Evolutionary conservation across 2,329 filamentous ascomycete genomes (phyloP).

Genomic region (Amauroascus niger): DNA sequence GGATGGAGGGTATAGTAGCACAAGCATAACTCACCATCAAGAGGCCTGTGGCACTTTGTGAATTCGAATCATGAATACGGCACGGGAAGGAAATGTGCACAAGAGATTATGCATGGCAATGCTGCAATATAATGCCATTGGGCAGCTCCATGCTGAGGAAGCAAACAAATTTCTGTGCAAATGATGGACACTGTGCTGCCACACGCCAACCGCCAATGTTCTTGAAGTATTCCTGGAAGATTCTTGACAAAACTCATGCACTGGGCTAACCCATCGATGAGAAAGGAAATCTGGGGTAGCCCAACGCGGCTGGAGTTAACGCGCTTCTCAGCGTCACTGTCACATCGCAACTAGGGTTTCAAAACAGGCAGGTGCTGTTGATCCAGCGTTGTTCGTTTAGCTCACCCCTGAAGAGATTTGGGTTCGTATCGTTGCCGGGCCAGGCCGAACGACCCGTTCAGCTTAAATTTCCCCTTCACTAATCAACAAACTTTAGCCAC

Average conservation of each 20-base stretch:
- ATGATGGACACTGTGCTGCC: too few species aligned
- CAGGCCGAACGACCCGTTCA: slow-evolving; percentile 3
- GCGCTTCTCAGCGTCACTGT: not conserved
- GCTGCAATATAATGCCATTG: too few species aligned
- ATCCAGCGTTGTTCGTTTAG: not conserved
- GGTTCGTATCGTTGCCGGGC: slow-evolving; percentile 2
- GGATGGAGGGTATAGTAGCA: too few species aligned
- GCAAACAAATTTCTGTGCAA: too few species aligned
- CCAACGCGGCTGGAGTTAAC: not conserved
- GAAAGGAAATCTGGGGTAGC: not conserved
- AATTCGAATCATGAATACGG: too few species aligned
- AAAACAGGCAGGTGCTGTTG: not conserved
- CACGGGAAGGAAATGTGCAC: too few species aligned
- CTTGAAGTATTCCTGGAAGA: not conserved
- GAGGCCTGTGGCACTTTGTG: too few species aligned
- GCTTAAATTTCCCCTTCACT: not conserved
- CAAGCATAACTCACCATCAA: too few species aligned
- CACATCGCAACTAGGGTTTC: not conserved
- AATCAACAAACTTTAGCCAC: not conserved
- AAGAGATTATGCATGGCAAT: too few species aligned
- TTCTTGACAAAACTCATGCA: not conserved
- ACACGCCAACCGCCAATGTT: too few species aligned
- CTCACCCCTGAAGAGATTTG: not conserved
- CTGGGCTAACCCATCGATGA: not conserved
- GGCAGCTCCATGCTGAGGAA: too few species aligned